Base-by-base conservation (phyloP, 2,329 filamentous ascomycete species). In the Calcarisporium arbuscula region DNA sequence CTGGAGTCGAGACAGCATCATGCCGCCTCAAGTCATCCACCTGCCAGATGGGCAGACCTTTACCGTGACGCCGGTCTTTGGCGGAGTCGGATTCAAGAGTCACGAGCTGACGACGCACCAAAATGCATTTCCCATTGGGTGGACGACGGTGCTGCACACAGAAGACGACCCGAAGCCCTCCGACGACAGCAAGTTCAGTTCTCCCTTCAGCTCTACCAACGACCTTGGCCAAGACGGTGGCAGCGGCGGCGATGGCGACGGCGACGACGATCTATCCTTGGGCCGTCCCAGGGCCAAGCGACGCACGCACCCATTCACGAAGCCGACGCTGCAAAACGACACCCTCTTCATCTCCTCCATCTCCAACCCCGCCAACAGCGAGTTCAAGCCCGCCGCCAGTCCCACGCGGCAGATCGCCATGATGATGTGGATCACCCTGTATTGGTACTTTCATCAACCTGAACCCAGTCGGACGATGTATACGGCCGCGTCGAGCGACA, bases 381-480 rank as follows among this genome's bases (percentile, higher is more conserved):
- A 95, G 31, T 94, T 83, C 64, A 86, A 84, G 53, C 78, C 86
- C 1, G 75, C 82, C 2, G 78, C 72, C 11, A 94, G 87, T 42
- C 86, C 86, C 0, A 92, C 87, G 1, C 72, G 89, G 28, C 85
- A 94, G 62, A 85, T 95, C 40, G 90, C 90, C 46, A 88, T 95
- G 85, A 94, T 95, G 83, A 72, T 96, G 6, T 96, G 87, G 85
- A 79, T 88, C 21, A 89, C 87, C 2, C 67, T 96, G 27, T 95
- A 87, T 67, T 96, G 90, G 90, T 96, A 96, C 66, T 96, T 95
- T 50, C 89, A 95, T 62, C 86, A 94, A 57, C 73, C 79, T 1
- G 73, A 82, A 48, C 90, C 90, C 0, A 67, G 72, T 16, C 68
- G 74, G 1, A 72, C 76, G 32, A 53, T 92, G 21, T 68, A 70